Conservation (phyloP, 2,329 filamentous ascomycete species). For the Thelonectria rubi region DNA sequence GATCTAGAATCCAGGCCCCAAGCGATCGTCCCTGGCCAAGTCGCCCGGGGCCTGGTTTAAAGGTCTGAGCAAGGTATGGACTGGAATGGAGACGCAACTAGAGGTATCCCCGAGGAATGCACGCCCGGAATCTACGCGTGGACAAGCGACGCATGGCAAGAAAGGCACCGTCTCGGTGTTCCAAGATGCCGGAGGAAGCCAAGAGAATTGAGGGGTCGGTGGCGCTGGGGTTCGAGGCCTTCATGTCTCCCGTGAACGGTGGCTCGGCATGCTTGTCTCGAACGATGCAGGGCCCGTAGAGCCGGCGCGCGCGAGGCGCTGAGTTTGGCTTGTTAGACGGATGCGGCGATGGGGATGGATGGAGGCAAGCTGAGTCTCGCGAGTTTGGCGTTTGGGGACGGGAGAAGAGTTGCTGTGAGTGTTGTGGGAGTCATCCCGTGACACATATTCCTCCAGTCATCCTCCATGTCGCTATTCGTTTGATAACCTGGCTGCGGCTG, state of each 20-base stretch:
- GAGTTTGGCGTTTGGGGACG: background rate
- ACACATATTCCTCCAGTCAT: no score
- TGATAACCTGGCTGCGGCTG: no score
- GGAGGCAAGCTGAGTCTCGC: background rate
- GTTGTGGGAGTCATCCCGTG: no score
- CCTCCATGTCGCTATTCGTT: no score
- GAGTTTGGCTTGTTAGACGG: constrained; percentile 5
- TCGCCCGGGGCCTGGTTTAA: background rate
- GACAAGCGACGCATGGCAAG: background rate
- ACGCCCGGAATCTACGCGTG: background rate
- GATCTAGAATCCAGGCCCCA: constrained; percentile 1
- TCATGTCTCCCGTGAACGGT: background rate
- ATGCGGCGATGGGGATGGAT: background rate
- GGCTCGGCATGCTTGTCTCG: background rate
- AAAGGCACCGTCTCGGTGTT: background rate
- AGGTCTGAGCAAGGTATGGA: background rate
- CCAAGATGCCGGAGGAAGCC: background rate
- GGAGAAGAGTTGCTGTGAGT: no score
- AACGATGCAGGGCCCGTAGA: background rate
- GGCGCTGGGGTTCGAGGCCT: background rate
- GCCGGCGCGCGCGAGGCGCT: background rate
- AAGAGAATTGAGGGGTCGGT: background rate
- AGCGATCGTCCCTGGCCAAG: background rate
- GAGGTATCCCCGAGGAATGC: constrained; percentile 2
- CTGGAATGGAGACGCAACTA: background rate